Conservation (phyloP, 768 basidiomycete genomes). For the Trametes cinnabarina region DNA sequence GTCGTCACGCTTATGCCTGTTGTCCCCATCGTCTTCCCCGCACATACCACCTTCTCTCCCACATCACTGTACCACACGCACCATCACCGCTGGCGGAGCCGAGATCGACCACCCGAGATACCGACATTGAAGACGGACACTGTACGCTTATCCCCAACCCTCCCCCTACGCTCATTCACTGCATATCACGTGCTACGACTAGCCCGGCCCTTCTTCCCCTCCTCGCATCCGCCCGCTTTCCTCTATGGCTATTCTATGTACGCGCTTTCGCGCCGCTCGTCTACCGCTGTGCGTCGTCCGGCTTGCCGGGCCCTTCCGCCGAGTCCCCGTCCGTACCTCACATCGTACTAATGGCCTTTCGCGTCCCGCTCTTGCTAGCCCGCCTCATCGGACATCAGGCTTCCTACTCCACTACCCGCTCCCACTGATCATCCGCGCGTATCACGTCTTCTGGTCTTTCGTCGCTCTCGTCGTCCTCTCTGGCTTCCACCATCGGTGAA, state of each 20-base stretch:
- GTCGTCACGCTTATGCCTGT: neutral
- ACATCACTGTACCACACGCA: constrained; percentile 11
- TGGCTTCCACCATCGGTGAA: constrained; percentile 1
- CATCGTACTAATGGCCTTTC: constrained; percentile 6
- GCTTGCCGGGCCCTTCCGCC: constrained; percentile 8
- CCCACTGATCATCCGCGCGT: neutral
- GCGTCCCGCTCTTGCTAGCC: neutral
- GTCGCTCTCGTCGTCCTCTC: constrained; percentile 4
- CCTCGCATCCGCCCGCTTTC: neutral
- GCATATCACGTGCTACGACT: neutral
- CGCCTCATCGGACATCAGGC: constrained; percentile 9
- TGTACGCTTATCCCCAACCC: neutral
- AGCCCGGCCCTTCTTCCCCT: neutral
- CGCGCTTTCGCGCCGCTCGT: constrained; percentile 16
- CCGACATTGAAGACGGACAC: constrained; percentile 21
- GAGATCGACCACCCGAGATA: constrained; percentile 20
- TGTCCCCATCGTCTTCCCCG: neutral
- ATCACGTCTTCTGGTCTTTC: constrained; percentile 4
- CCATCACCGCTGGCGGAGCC: constrained; percentile 15
- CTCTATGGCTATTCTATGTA: constrained; percentile 13
- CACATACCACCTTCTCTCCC: constrained; percentile 2
- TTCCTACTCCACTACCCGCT: constrained; percentile 1
- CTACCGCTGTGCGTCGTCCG: constrained; percentile 1
- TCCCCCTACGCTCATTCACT: neutral
- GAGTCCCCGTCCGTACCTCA: constrained; percentile 7